Base-by-base conservation (phyloP, 2,329 filamentous ascomycete species). In the Chalara sp. region DNA sequence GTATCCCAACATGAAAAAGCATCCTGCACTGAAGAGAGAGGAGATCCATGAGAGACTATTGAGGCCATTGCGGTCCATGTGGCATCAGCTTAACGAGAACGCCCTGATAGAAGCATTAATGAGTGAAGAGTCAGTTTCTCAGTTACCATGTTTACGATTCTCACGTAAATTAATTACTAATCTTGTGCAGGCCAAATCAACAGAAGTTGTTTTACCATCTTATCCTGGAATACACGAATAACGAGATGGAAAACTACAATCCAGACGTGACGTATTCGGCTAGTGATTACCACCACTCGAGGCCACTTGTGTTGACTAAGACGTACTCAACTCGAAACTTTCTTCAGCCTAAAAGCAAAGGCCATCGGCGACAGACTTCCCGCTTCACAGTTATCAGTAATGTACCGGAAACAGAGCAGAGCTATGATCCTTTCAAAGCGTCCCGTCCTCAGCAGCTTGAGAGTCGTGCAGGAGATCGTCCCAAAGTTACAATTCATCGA, bases 141-240 rank as follows among this genome's bases (percentile, higher is more conserved):
- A 41, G 32, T 40, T 32, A 29, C 21, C 21, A 21, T 21, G 21
- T 21, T 21, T 21, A 2, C 3, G 21, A 21, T 21, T 21, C 21
- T 21, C 21, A 21, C 21, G 21, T 21, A 21, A 21, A 21, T 21
- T 21, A 21, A 21, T 46, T 33, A 50, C 53, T 54, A 45, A 51
- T 30, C 32, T 13, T 6, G 41, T 31, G 51, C 53, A 92, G 87
- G 56, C 75, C 80, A 5, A 97, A 95, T 57, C 89, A 96, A 50
- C 90, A 96, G 65, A 95, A 96, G 64, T 78, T 92, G 58, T 96
- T 97, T 68, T 99, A 97, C 68, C 86, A 83, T 68, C 79, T 95
- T 21, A 77, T 99, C 6, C 71, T 86, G 57, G 86, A 85, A 66
- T 95, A 96, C 66, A 81, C 88, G 43, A 84, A 95, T 56, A 83